Base-by-base conservation (phyloP, 495 filamentous ascomycete species). In the Pseudoneurospora amorphoporcata region DNA sequence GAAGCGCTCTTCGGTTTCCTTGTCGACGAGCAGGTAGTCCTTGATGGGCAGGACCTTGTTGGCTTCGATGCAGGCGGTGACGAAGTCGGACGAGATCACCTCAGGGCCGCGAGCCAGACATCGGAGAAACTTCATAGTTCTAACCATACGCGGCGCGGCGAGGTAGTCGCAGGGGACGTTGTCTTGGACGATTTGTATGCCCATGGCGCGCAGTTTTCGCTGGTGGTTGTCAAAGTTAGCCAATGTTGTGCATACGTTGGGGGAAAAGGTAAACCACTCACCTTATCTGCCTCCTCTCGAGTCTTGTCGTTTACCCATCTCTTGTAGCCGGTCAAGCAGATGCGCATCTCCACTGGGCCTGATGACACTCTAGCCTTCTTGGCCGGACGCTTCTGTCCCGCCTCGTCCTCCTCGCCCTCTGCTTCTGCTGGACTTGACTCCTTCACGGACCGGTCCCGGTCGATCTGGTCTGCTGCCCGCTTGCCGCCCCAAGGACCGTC, bases 51-150 rank as follows among this genome's bases (percentile, higher is more conserved):
- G 86, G 4, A 90, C 76, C 75, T 83, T 76, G 45, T 81, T 82
- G 5, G 81, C 80, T 73, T 91, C 85, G 4, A 98, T 85, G 42
- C 92, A 94, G 12, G 86, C 83, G 38, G 93, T 91, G 72, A 98
- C 87, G 82, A 91, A 99, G n/a, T 89, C 87, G 0, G 90, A 90
- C 47, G 86, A 88, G 43, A 97, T 82, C 41, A 98, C 87, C 3
- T 87, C 84, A 0, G 93, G 92, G 1, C 89, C 93, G 73, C 86
- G 87, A 14, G 95, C 94, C 8, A 99, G 81, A 40, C 93, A 92
- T 68, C 89, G 89, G 53, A 98, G 90, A 77, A 99, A 99, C 76
- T 99, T 99, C 72, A 91, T 88, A 0, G 95, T 99, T 42, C 95
- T 90, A 17, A 97, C 87, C 73, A 98, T 88, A 8, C 87, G 84